Evolutionary conservation across 208 protist genomes (phyloP), one percentile per base, ranked within the genome.

Genomic region (Tritrichomonas foetus): DNA sequence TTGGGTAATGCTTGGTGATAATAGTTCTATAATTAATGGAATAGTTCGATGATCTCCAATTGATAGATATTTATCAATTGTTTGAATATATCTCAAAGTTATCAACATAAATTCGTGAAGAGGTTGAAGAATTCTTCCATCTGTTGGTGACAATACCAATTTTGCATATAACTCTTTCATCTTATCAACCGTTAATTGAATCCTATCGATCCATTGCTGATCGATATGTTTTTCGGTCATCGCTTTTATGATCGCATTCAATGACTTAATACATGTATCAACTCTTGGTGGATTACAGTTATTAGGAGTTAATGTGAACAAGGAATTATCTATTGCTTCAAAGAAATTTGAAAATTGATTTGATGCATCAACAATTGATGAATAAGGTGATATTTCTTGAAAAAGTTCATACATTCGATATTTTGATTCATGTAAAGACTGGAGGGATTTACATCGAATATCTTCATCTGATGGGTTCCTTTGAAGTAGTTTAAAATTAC

Each of bases 1-100:
- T 27, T n/a, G n/a, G 33, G 20, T n/a, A 20, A 89, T 61, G 25
- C 8, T 47, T 39, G 78, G 78, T 27, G 39, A 41, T 27, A 57
- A 44, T 5, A 89, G 13, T 57, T 89, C 78, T 14, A 89, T 89
- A 36, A 89, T 89, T 30, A 89, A 55, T 27, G 78, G 78, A 57
- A 89, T 57, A 57, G 78, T 89, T 39, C 47, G 44, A 49, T 89
- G 78, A 39, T 89, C 57, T 47, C 3, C 41, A 33, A 33, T n/a
- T 16, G 20, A 8, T 33, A 89, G 16, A 30, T 89, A 57, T 36
- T 44, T 39, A 20, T 50, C 9, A 50, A 89, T 44, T 8, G 20
- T 39, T 0, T 53, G 33, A 8, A 57, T 27, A 50, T 89, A 27
- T 33, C 33, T 5, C 22, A 49, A 11, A 14, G 39, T 57, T 14